These are phyloP conservation scores for Taiozyma sp. DNA, from an alignment of 1,139 yeast genomes.

Conservation along the genomic window DNA sequence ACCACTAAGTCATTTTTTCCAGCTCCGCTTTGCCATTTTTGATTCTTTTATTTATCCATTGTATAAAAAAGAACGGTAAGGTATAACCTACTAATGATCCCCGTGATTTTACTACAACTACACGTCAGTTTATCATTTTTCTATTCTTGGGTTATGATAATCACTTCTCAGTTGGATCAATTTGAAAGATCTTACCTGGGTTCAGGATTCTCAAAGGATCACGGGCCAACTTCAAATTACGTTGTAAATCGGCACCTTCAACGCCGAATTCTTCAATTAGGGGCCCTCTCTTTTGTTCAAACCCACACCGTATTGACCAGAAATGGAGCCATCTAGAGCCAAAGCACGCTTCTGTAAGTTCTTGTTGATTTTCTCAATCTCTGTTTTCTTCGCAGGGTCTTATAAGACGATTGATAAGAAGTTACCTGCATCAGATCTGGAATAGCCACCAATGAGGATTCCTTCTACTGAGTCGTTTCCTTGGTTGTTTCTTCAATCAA, in stretches of 20 bases:
- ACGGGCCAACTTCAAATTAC: conserved; percentile 44
- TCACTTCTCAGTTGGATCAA: conserved; percentile 41
- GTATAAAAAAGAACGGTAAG: too few species aligned
- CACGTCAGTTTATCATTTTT: too few species aligned
- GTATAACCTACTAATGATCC: too few species aligned
- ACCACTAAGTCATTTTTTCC: too few species aligned
- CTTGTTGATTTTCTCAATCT: conserved; percentile 25
- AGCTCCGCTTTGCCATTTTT: too few species aligned
- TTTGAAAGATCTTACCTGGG: conserved; percentile 51
- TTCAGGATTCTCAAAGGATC: conserved; percentile 54
- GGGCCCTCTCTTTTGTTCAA: conserved; percentile 46
- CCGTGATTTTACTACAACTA: too few species aligned
- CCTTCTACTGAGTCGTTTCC: conserved; percentile 70
- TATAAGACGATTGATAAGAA: conserved; percentile 49
- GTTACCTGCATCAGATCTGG: conserved; percentile 59
- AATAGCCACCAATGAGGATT: conserved; percentile 64
- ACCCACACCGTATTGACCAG: conserved; percentile 64
- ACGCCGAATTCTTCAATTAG: conserved; percentile 43
- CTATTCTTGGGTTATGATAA: too few species aligned
- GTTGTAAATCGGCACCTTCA: conserved; percentile 46
- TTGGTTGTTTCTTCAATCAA: conserved; percentile 51
- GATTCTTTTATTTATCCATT: too few species aligned
- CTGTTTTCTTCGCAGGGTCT: conserved; percentile 27
- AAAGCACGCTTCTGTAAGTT: conserved; percentile 30
- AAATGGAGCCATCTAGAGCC: conserved; percentile 48